These are phyloP conservation scores for Noccaea caerulescens DNA, from an alignment of 345 rosid genomes.

Conservation along the genomic window DNA sequence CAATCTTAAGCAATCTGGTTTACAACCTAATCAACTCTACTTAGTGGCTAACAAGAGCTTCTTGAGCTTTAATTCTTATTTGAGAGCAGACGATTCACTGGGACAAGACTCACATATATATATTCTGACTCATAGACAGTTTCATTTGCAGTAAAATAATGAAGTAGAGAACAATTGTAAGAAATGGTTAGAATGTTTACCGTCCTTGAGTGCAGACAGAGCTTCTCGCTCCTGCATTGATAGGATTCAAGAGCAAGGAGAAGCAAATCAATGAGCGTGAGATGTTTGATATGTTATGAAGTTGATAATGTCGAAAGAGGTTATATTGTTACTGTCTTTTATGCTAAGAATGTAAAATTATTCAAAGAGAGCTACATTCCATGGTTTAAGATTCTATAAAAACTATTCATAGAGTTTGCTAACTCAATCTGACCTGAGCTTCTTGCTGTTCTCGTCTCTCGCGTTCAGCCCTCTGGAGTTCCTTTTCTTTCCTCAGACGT, in stretches of 20 bases:
- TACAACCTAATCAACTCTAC: constrained; percentile 17
- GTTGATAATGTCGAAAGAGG: constrained; percentile 14
- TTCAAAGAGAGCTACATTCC: neutral
- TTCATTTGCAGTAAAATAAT: constrained; percentile 23
- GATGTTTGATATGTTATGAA: constrained; percentile 18
- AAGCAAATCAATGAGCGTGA: constrained; percentile 22
- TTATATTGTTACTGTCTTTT: constrained; percentile 19
- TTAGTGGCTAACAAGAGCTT: neutral
- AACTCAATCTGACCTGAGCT: constrained; percentile 49
- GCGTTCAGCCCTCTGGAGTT: constrained; percentile 54
- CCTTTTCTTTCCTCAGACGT: constrained; percentile 67
- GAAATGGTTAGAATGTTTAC: constrained; percentile 45
- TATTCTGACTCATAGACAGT: neutral
- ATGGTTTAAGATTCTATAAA: too few species aligned
- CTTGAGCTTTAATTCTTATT: constrained; percentile 16
- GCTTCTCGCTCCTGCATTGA: constrained; percentile 67
- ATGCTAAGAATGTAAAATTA: neutral
- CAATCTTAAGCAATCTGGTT: constrained; percentile 25
- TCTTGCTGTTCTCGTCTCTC: constrained; percentile 54
- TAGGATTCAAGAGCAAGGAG: constrained; percentile 29
- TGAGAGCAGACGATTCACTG: constrained; percentile 2
- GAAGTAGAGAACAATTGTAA: constrained; percentile 16
- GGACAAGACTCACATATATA: constrained; percentile 13
- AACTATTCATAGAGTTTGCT: too few species aligned
- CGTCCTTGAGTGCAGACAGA: constrained; percentile 67